Evolutionary conservation across 306 rosid species (phyloP), one percentile per base, ranked within the genome.

Genomic region (Abrus pulchellus): DNA sequence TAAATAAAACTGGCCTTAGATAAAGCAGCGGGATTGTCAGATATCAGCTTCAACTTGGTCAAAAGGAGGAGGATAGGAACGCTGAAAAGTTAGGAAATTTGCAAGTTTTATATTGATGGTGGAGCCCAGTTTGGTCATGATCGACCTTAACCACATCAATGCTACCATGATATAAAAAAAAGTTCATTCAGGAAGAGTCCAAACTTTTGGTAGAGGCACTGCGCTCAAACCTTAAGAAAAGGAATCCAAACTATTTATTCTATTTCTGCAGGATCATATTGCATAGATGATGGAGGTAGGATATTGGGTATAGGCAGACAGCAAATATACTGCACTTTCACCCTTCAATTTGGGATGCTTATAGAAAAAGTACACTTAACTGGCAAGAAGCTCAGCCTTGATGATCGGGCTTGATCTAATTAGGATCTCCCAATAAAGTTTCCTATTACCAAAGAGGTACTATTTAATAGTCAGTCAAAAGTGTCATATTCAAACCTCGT

Each of bases 11-110:
- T 80, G 80, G 84, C 87, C 82, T 78, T 77, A 85, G 53, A 85
- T 68, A 82, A 84, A 77, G 82, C 67, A 53, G 75, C 34, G 84
- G 56, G 76, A 33, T 3, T 73, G 83, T 87, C 87, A 80, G 76
- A 57, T 86, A 77, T 85, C 80, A 82, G 87, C 80, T 75, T 84
- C 86, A 81, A 77, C 54, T 81, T 84, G 86, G 93, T 91, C 93
- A 89, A 91, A 86, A 83, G 89, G 79, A 27, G 61, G n/a, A 71
- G 65, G 52, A 20, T 63, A 53, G 38, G 38, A 9, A 47, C 55
- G 80, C 57, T 85, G 62, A 80, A 85, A 85, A 69, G 81, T 56
- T 34, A 1, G 76, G 28, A 83, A 71, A 64, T 67, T 76, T 79
- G 56, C 60, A 75, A 74, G 49, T 64, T 56, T 74, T 70, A 38